Conservation (phyloP, 176 grass and related monocot species). For the Lolium perenne region DNA sequence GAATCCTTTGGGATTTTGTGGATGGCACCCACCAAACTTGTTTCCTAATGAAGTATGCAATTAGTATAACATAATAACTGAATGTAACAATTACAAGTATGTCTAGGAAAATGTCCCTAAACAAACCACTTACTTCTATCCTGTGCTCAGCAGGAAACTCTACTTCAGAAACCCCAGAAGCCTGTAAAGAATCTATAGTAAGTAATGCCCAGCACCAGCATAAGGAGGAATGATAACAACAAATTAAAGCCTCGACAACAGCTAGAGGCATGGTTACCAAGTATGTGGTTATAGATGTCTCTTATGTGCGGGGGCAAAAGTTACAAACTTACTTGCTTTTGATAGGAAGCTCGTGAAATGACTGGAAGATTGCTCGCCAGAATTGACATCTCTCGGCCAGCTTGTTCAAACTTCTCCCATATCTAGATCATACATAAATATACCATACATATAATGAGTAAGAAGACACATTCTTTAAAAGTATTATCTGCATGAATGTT, state of each 20-base stretch:
- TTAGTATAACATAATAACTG: conserved; percentile 29
- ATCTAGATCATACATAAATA: conserved; percentile 54
- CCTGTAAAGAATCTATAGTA: conserved; percentile 47
- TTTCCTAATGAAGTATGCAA: conserved; percentile 56
- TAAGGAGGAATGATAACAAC: conserved; percentile 40
- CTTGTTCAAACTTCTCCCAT: conserved; percentile 73
- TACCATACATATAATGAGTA: background rate
- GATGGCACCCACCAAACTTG: conserved; percentile 44
- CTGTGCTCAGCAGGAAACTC: conserved; percentile 59
- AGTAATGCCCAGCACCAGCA: conserved; percentile 24
- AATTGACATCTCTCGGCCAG: conserved; percentile 68
- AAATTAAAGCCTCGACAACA: conserved; percentile 7
- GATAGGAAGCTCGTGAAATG: conserved; percentile 65
- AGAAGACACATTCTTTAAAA: background rate
- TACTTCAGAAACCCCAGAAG: conserved; percentile 64
- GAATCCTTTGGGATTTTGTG: conserved; percentile 60
- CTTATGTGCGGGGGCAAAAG: background rate
- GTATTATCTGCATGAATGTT: conserved; percentile 27
- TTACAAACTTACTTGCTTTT: conserved; percentile 70
- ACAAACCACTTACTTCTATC: conserved; percentile 52
- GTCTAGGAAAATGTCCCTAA: conserved; percentile 30
- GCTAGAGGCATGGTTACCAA: background rate
- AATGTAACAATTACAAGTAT: conserved; percentile 14
- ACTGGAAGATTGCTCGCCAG: conserved; percentile 66
- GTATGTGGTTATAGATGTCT: conserved; percentile 1